Evolutionary conservation across 148 eudicot species (phyloP).

Genomic region (Cornus florida): DNA sequence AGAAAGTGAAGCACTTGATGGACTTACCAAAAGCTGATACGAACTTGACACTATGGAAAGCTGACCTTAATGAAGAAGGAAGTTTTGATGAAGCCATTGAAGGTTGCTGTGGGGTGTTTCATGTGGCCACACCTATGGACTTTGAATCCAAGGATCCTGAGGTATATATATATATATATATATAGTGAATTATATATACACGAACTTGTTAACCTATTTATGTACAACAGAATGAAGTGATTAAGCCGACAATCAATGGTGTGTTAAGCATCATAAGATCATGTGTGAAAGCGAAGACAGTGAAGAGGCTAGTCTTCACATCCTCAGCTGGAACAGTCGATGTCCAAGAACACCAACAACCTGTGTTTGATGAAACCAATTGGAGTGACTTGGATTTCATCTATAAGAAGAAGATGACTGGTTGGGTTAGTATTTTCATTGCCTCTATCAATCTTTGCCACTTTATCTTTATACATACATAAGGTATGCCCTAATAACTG

Average conservation of each 20-base stretch:
- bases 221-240: conserved; percentile 71
- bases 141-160: conserved; percentile 39
- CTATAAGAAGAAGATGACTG: conserved; percentile 75
- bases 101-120: no score
- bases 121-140: conserved; percentile 77
- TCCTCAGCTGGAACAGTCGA: conserved; percentile 87
- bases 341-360: conserved; percentile 46
- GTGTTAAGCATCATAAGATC: conserved; percentile 72
- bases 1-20: conserved; percentile 57
- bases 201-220: no score
- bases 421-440: conserved; percentile 54
- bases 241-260: conserved; percentile 81
- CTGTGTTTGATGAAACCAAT: conserved; percentile 59
- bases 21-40: conserved; percentile 63
- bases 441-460: background rate
- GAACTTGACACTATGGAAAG: no score
- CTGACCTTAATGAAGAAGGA: no score
- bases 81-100: no score
- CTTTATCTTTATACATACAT: no score
- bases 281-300: conserved; percentile 68
- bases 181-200: no score
- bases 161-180: no score
- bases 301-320: conserved; percentile 73
- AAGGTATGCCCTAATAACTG: no score
- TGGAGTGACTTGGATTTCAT: conserved; percentile 82